These are phyloP conservation scores for Acanthamoeba castellanii DNA, from an alignment of 208 protist genomes.

Conservation along the genomic window DNA sequence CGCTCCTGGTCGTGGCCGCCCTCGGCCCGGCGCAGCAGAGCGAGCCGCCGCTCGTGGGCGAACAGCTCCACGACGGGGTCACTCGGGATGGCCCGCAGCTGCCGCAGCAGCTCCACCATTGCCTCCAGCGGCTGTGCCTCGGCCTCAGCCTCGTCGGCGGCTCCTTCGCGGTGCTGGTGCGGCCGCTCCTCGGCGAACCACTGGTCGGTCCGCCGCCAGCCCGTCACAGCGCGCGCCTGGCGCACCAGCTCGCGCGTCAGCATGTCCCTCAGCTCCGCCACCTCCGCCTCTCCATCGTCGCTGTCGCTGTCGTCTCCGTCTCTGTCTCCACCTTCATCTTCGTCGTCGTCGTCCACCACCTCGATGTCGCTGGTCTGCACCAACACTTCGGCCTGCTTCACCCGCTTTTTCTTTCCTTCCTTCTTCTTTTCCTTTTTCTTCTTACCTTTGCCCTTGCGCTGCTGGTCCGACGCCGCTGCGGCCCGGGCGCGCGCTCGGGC, in stretches of 20 bases:
- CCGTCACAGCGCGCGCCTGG: background rate
- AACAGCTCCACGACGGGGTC: constrained; percentile 33
- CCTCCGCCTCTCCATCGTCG: background rate
- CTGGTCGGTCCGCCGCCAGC: background rate
- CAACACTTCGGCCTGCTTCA: background rate
- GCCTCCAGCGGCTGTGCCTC: background rate
- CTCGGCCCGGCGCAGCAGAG: background rate
- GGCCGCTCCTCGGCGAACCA: background rate
- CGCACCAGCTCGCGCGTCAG: background rate
- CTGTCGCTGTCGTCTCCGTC: background rate
- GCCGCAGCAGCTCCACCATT: background rate
- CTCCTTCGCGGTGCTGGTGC: background rate
- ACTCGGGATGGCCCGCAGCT: background rate
- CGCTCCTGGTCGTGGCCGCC: background rate
- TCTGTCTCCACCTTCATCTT: background rate
- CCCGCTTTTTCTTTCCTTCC: background rate
- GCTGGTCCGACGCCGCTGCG: background rate
- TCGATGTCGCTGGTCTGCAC: background rate
- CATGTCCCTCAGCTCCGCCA: background rate
- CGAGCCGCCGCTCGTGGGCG: background rate
- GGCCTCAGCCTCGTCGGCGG: background rate
- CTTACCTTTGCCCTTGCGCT: background rate
- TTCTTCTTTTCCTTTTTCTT: background rate
- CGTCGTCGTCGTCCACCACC: background rate
- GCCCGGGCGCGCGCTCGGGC: background rate